These are phyloP conservation scores for Alopecurus myosuroides DNA, from an alignment of 176 grass and related monocot species.

Conservation along the genomic window DNA sequence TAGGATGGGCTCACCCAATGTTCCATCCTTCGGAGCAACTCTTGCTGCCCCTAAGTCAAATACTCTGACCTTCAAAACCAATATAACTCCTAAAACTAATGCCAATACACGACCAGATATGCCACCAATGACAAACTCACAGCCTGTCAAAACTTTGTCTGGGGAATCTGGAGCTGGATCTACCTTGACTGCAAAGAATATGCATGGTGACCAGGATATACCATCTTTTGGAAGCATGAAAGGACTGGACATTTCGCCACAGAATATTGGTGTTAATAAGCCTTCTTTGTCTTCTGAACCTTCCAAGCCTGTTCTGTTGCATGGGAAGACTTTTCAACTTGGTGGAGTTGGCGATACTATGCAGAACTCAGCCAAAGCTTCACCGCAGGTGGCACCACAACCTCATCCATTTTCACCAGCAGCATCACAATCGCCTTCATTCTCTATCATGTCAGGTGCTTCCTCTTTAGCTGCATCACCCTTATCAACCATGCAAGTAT, in stretches of 20 bases:
- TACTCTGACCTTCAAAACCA: conserved; percentile 46
- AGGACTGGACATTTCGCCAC: conserved; percentile 15
- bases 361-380: conserved; percentile 28
- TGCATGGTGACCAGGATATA: conserved; percentile 20
- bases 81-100: conserved; percentile 36
- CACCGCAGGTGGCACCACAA: conserved; percentile 22
- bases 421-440: background rate
- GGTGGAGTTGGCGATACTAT: conserved; percentile 3
- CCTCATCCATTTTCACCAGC: conserved; percentile 13
- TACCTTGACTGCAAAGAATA: conserved; percentile 36
- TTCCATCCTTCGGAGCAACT: conserved; percentile 34
- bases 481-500: conserved; percentile 18
- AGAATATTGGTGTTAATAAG: conserved; percentile 33
- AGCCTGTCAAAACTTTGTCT: conserved; percentile 26
- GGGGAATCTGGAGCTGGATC: conserved; percentile 19
- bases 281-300: conserved; percentile 38
- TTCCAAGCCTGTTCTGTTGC: conserved; percentile 20
- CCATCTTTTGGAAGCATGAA: conserved; percentile 33
- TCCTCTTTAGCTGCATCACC: conserved; percentile 20
- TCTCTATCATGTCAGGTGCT: conserved; percentile 9
- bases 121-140: conserved; percentile 16
- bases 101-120: conserved; percentile 26
- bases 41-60: conserved; percentile 28
- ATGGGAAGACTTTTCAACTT: conserved; percentile 27
- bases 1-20: conserved; percentile 32